A percentile compares a stretch with the other conserved stretches of the same genome.
Evolutionary conservation across 2,329 filamentous ascomycete species (phyloP).

Genomic region (Graphilbum ipis-grandicollis): DNA sequence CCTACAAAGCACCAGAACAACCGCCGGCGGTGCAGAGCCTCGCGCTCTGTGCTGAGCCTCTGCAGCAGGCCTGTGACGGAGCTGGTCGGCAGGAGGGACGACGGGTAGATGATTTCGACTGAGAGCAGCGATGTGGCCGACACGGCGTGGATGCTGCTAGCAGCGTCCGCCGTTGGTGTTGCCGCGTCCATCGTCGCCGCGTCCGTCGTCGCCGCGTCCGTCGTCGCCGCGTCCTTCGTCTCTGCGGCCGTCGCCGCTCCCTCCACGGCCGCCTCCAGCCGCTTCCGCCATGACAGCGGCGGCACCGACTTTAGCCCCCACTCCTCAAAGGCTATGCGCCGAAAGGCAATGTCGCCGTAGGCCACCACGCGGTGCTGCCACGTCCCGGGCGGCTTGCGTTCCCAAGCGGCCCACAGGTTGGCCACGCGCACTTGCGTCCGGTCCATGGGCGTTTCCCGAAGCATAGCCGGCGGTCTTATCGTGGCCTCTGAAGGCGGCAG

Average conservation of each 20-base stretch:
- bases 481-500: neutral
- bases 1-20: constrained; percentile 67
- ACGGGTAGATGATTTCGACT: constrained; percentile 62
- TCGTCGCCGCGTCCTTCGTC: too few relatives aligned
- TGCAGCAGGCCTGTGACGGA: constrained; percentile 49
- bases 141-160: too few relatives aligned
- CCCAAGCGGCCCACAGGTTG: constrained; percentile 71
- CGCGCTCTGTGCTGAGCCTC: constrained; percentile 61
- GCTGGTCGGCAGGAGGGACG: constrained; percentile 45
- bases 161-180: neutral
- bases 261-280: constrained; percentile 25
- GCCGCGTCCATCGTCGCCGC: constrained; percentile 27
- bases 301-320: constrained; percentile 95
- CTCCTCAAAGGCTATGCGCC: constrained; percentile 87
- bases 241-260: constrained; percentile 14
- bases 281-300: constrained; percentile 51
- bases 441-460: constrained; percentile 38
- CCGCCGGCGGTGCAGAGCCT: constrained; percentile 57
- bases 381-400: constrained; percentile 53
- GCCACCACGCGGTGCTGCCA: constrained; percentile 81
- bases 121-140: constrained; percentile 17
- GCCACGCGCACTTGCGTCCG: constrained; percentile 54
- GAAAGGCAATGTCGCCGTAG: constrained; percentile 73
- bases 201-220: too few relatives aligned
- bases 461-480: constrained; percentile 19